Base-by-base conservation (phyloP, 257 asterid species). In the Anisodus tanguticus region DNA sequence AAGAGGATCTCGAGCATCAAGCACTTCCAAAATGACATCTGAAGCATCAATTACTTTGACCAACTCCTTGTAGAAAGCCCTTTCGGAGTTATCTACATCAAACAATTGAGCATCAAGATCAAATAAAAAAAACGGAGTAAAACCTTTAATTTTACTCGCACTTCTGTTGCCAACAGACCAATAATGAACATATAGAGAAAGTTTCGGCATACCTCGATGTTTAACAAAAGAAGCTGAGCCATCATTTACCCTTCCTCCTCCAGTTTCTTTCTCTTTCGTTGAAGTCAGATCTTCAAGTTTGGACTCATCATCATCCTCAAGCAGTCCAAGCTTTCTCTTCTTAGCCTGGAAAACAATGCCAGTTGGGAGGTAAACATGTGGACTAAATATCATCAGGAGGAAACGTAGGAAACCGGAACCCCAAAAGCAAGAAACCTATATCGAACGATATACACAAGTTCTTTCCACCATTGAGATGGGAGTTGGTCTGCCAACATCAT, bases 1-100 rank as follows among this genome's bases (percentile, higher is more conserved):
- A 41, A 96, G 85, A 49, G 99, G 99, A 86, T 94, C 98, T 80
- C 99, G 95, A 84, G 99, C 98, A 89, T 93, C 98, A 88, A 96
- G 97, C 86, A 96, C 99, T 90, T 96, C 98, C 89, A 96, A 63
- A 84, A 96, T 93, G 76, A 96, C 99, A 90, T 96, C 98, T 45
- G 99, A 96, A 74, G 97, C 97, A 68, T 96, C 97, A 15, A 96
- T 91, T 9, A 96, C 99, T 88, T 94, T 96, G 85, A 89, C 97
- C 87, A 96, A 87, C 91, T 96, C 98, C 91, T 94, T 96, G 91
- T 94, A 94, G 83, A 96, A 94, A 9, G 95, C 90, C 89, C 95
- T 93, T 85, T 96, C 98, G 0, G 97, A 88, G 86, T 86, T 91
- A 85, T 94, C 98, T 92, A 88, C 68, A 77, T 79, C 64, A 74